Percentiles rank a stretch among this genome's conserved stretches.
These are phyloP conservation scores for Gastrolobium villosum DNA, from an alignment of 306 rosid species.

Conservation along the genomic window DNA sequence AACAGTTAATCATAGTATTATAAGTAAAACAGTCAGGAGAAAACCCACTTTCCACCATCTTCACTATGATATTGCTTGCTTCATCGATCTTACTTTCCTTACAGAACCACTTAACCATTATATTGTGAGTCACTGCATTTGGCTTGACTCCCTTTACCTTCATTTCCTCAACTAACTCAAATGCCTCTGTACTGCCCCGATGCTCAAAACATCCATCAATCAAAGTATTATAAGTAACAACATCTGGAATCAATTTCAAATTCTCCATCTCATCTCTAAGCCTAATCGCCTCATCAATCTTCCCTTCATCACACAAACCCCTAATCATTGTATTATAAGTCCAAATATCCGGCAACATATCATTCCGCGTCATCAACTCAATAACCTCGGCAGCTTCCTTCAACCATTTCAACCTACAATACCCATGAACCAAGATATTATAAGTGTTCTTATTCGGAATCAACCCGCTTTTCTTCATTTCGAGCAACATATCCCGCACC, in stretches of 20 bases:
- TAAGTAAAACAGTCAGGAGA: constrained; percentile 77
- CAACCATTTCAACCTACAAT: constrained; percentile 78
- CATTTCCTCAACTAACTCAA: constrained; percentile 73
- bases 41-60: constrained; percentile 78
- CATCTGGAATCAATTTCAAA: constrained; percentile 70
- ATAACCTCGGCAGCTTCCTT: constrained; percentile 78
- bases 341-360: constrained; percentile 75
- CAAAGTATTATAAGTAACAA: constrained; percentile 89
- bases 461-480: constrained; percentile 71
- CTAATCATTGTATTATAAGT: constrained; percentile 79
- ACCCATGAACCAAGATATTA: constrained; percentile 84
- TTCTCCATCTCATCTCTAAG: constrained; percentile 77
- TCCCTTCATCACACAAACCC: constrained; percentile 79
- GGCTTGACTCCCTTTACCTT: constrained; percentile 62
- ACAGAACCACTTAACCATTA: constrained; percentile 83
- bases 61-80: constrained; percentile 54
- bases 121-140: constrained; percentile 76
- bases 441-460: constrained; percentile 67
- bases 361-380: constrained; percentile 67
- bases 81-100: constrained; percentile 80
- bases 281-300: constrained; percentile 74
- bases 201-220: constrained; percentile 71
- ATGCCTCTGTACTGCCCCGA: constrained; percentile 57
- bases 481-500: constrained; percentile 69
- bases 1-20: constrained; percentile 76